Conservation (phyloP, 2,329 filamentous ascomycete genomes). For the Drechslerella coelobrocha region DNA sequence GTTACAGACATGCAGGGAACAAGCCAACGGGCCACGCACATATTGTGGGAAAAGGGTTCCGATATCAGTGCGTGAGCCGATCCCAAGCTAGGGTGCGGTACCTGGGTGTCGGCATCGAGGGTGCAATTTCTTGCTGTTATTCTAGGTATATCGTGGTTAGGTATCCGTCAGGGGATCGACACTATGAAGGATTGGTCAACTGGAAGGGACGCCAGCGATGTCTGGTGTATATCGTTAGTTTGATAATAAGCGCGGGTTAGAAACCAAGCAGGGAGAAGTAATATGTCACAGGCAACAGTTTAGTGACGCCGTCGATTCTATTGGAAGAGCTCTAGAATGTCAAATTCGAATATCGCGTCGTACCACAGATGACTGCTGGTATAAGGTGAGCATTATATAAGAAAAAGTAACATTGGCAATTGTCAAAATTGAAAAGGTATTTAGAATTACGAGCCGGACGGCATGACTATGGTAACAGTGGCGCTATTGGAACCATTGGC, state of each 20-base stretch:
- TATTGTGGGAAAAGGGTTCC: slow-evolving; percentile 25
- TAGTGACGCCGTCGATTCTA: neutral
- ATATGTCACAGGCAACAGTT: slow-evolving; percentile 18
- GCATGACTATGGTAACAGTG: neutral
- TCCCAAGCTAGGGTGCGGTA: slow-evolving; percentile 19
- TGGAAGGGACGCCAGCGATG: no score
- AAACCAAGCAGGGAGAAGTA: neutral
- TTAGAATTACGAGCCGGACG: neutral
- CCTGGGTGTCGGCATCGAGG: slow-evolving; percentile 22
- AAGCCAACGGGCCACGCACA: slow-evolving; percentile 16
- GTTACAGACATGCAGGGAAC: slow-evolving; percentile 33
- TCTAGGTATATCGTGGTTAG: neutral
- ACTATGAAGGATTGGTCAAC: no score
- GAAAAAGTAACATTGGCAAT: no score
- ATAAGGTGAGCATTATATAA: no score
- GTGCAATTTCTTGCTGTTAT: neutral
- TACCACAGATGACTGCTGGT: slow-evolving; percentile 1
- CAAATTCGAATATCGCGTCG: slow-evolving; percentile 5
- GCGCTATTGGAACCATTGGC: neutral
- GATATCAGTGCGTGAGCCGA: slow-evolving; percentile 25
- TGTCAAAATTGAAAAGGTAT: neutral
- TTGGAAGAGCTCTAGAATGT: slow-evolving; percentile 18
- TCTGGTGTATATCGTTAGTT: neutral
- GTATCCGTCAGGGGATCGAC: neutral
- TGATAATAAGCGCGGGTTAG: neutral